Evolutionary conservation across 2,329 filamentous ascomycete species (phyloP), one percentile per base, ranked within the genome.

Genomic region (Hypocreales sp.): DNA sequence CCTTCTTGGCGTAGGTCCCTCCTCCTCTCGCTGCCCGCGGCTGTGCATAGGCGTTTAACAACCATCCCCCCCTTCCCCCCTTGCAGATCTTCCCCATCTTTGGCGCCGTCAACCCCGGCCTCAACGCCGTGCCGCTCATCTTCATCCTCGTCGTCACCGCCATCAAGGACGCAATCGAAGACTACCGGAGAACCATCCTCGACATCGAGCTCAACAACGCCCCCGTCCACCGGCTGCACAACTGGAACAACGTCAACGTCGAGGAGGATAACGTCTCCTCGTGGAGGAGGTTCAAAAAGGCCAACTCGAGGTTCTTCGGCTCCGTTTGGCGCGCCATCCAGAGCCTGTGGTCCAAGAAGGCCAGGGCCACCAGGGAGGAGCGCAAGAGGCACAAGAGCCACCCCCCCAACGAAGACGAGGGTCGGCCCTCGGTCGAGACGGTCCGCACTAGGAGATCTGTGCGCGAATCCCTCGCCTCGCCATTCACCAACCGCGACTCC

Each of bases 201-300:
- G 90, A 98, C 48, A 92, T 77, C 37, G 80, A 93, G 44, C 65
- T 98, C 35, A 98, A 98, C 56, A 95, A 98, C 47, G 90, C 90
- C 3, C 81, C 86, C 0, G 82, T 95, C 8, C 87, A 98, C 53
- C 74, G 87, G 32, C 61, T 98, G 13, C 63, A 83, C 9, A 77
- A 86, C 35, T 95, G 81, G 76, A 67, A 78, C 39, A 98, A 98
- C 41, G 84, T 94, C 41, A 98, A 98, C 41, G 82, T 86, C 10
- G 72, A 79, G 21, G 80, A 84, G 39, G 87, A 94, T 42, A 76
- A 82, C 35, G 67, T 98, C 22, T 84, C 81, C 1, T 22, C 69
- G 16, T 98, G 90, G 90, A 76, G 90, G 42, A 73, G 62, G 39
- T 67, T 90, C 56, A 98, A 98, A 56, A 98, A 98, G 60, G 79